Conservation (phyloP, 1,284 basidiomycete species). For the Marasmius sp. region DNA sequence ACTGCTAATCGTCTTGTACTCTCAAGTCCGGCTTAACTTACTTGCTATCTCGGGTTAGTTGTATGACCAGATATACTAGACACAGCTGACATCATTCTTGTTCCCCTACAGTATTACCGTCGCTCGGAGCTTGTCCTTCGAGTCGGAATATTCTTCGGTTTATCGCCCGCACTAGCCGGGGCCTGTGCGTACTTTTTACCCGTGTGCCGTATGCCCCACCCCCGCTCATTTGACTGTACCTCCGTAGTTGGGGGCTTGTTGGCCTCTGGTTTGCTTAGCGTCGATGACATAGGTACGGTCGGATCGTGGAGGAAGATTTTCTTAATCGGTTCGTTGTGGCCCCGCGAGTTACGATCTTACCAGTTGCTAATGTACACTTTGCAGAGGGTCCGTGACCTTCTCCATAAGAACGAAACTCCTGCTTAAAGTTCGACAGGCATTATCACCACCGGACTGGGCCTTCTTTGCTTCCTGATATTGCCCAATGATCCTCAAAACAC, state of each 20-base stretch:
- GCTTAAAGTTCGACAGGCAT: slow-evolving; percentile 26
- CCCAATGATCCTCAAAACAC: slow-evolving; percentile 36
- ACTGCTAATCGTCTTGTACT: not conserved
- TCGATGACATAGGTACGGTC: slow-evolving; percentile 33
- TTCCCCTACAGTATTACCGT: slow-evolving; percentile 37
- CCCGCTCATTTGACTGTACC: not conserved
- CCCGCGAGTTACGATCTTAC: not conserved
- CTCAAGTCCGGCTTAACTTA: slow-evolving; percentile 40
- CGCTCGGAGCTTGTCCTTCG: slow-evolving; percentile 42
- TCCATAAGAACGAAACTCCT: not conserved
- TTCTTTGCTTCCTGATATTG: slow-evolving; percentile 34
- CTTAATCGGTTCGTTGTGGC: slow-evolving; percentile 28
- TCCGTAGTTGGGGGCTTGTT: slow-evolving; percentile 38
- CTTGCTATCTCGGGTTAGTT: slow-evolving; percentile 36
- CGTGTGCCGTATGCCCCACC: not conserved
- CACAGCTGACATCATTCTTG: not conserved
- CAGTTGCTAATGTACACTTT: not conserved
- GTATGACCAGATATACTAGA: not conserved
- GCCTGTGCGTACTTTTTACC: slow-evolving; percentile 33
- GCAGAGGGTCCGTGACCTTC: not conserved
- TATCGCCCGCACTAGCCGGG: slow-evolving; percentile 41
- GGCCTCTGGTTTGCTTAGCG: slow-evolving; percentile 36
- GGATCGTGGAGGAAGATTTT: slow-evolving; percentile 43
- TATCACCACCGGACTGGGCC: slow-evolving; percentile 35
- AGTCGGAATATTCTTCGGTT: slow-evolving; percentile 43